Base-by-base conservation (phyloP, 768 basidiomycete genomes). In the Podaxis sp. region DNA sequence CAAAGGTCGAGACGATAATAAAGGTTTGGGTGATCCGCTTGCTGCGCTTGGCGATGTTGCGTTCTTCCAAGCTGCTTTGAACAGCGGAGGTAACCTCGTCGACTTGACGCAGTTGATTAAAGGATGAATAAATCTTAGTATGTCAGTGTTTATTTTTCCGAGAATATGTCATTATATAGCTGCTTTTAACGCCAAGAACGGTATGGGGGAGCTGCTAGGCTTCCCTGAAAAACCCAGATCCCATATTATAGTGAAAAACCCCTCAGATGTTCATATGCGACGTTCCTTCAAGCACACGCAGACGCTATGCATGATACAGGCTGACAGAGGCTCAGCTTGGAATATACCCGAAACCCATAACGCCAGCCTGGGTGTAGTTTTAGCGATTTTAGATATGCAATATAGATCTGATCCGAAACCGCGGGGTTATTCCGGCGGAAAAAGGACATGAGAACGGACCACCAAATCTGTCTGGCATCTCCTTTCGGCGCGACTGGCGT, bases 41-140 rank as follows among this genome's bases (percentile, higher is more conserved):
- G 83, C 76, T 17, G 85, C 91, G 33, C 73, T 96, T 64, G 76
- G 76, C 64, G 93, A 95, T 70, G 85, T 95, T 29, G 90, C 89
- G 27, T 78, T 93, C 67, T 88, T 96, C 63, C 80, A 96, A 75
- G 92, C 89, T 27, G 84, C 83, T 29, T 75, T 94, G 76, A 87
- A 82, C 40, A 89, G 88, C 66, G 74, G 82, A 19, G 91, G 91
- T 5, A 68, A 76, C 62, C 70, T 82, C 40, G 79, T 93, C 2
- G 84, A 89, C 72, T 74, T 94, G 53, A 69, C 70, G 57, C 77
- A 76, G 61, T 66, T 82, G 36, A 67, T 75, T 51, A 37, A 56
- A 43, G 64, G 52, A 24, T 61, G 49, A 36, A 59, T 12, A 9
- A 24, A 41, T 25, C 8, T 33, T 63, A n/a, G 49, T 47, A 29